Base-by-base conservation (phyloP, 192 early-diverging fungal species). In the Coemansia sp. region DNA sequence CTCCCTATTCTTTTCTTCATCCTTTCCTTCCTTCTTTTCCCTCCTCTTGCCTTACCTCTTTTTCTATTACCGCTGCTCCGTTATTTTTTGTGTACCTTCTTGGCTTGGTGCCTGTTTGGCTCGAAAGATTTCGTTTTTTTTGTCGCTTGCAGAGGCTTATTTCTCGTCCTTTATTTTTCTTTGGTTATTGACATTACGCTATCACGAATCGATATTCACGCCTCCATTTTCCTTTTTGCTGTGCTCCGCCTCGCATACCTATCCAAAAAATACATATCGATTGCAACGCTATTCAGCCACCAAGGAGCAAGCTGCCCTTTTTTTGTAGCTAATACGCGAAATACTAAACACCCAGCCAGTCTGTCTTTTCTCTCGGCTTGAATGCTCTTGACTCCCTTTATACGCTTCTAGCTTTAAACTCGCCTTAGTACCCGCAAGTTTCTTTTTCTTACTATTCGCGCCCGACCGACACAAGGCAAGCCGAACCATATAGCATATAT, bases 1-100 rank as follows among this genome's bases (percentile, higher is more conserved):
- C 48, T 33, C 47, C 56, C 52, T 63, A 58, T 47, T 33, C 38
- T 24, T 67, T 55, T 35, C 27, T 12, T 35, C 16, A 24, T 46
- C 44, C 44, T 46, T 46, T 19, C 45, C 42, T 30, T 58, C 58
- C 31, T 27, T 10, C 22, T 54, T 16, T 32, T 54, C 53, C 23
- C 46, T 56, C 32, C 25, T 49, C 22, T 35, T 44, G 32, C 29
- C 48, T 29, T 50, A 24, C 18, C 29, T 58, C 53, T 33, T 33
- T 19, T 28, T 5, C n/a, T 40, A n/a, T 40, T 38, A n/a, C n/a
- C n/a, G n/a, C n/a, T n/a, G n/a, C n/a, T n/a, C n/a, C n/a, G n/a
- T n/a, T n/a, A n/a, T n/a, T n/a, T n/a, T 38, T 40, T 40, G 55
- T 51, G 23, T 23, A 30, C 35, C 43, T 58, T 50, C 43, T 58